Evolutionary conservation across 192 early-diverging fungal species (phyloP).

Genomic region (Gryganskiella cystojenkinii): DNA sequence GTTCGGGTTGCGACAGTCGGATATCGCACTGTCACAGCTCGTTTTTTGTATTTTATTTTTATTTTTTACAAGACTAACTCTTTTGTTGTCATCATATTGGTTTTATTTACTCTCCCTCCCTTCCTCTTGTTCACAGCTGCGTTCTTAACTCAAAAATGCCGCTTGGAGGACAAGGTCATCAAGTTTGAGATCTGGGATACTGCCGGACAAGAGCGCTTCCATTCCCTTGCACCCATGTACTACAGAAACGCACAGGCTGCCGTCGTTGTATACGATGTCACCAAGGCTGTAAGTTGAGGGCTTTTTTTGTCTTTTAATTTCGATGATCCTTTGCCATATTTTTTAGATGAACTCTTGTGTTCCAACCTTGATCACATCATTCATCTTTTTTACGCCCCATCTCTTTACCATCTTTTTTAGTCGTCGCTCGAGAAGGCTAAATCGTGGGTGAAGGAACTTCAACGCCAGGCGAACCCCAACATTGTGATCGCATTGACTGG

Average conservation of each 20-base stretch:
- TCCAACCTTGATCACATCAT: too few species aligned
- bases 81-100: neutral
- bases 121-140: slow-evolving; percentile 63
- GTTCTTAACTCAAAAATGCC: slow-evolving; percentile 93
- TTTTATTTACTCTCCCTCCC: neutral
- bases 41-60: too few species aligned
- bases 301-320: too few species aligned
- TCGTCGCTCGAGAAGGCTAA: slow-evolving; percentile 93
- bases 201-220: slow-evolving; percentile 99
- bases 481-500: slow-evolving; percentile 97
- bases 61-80: too few species aligned
- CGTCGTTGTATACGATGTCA: slow-evolving; percentile 97
- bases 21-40: too few species aligned
- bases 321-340: too few species aligned
- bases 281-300: slow-evolving; percentile 69
- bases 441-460: slow-evolving; percentile 96
- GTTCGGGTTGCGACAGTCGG: too few species aligned
- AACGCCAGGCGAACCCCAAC: slow-evolving; percentile 94
- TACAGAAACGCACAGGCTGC: slow-evolving; percentile 98
- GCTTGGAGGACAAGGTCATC: slow-evolving; percentile 84
- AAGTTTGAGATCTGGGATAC: slow-evolving; percentile 93
- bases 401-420: slow-evolving; percentile 25
- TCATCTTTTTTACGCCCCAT: neutral
- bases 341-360: too few species aligned
- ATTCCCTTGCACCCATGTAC: slow-evolving; percentile 97